Percentiles rank a stretch among this genome's conserved stretches.
Evolutionary conservation across 495 filamentous ascomycete genomes (phyloP).

Genomic region (Neurospora sp.): DNA sequence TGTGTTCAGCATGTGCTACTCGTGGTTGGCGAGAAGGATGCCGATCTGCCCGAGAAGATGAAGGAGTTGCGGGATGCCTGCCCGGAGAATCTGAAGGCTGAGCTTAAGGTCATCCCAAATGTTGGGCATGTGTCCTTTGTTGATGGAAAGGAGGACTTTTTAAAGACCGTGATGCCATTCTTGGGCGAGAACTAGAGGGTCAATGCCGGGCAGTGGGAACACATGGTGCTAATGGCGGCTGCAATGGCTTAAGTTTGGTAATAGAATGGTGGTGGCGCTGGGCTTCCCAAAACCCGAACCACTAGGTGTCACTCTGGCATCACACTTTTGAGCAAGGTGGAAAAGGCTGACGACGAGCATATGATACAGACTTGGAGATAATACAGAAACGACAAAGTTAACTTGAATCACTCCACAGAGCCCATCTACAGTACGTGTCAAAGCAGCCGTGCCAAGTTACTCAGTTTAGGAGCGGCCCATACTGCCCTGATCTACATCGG

Average conservation of each 20-base stretch:
- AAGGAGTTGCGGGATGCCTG: slow-evolving; percentile 8
- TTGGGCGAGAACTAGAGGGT: neutral
- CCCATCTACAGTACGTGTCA: neutral
- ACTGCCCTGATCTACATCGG: neutral
- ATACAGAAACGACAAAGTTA: neutral
- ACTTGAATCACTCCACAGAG: neutral
- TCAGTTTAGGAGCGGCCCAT: neutral
- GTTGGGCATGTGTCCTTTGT: slow-evolving; percentile 19
- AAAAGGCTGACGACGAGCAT: neutral
- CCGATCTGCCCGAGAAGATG: slow-evolving; percentile 18
- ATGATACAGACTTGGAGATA: neutral
- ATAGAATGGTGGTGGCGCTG: neutral
- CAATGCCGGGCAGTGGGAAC: neutral
- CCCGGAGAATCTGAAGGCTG: neutral
- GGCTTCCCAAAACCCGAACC: neutral
- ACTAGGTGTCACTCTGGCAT: neutral
- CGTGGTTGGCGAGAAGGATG: slow-evolving; percentile 24
- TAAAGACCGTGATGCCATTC: neutral
- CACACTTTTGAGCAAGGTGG: neutral
- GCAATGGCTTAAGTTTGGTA: neutral
- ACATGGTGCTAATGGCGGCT: neutral
- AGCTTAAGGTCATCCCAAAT: slow-evolving; percentile 12
- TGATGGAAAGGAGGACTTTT: slow-evolving; percentile 14
- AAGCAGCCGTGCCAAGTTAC: neutral
- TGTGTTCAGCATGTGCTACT: slow-evolving; percentile 17